A percentile compares a stretch with the other conserved stretches of the same genome.
These are phyloP conservation scores for Lodderomyces jiufengensis DNA, from an alignment of 1,139 yeast species.

Conservation along the genomic window DNA sequence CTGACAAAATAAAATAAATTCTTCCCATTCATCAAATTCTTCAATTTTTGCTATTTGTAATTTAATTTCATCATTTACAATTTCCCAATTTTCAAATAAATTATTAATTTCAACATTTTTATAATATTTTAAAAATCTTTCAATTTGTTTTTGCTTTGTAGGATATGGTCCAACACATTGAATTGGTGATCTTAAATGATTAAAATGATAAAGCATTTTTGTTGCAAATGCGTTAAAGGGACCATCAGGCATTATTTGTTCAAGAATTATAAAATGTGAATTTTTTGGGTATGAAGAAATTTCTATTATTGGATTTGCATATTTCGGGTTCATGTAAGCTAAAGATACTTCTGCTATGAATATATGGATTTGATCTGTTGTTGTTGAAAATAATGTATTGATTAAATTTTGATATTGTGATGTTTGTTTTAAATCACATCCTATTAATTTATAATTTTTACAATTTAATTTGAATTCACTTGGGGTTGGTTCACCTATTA, in stretches of 20 bases:
- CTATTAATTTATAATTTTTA: conserved; percentile 53
- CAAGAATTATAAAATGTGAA: conserved; percentile 64
- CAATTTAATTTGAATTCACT: conserved; percentile 33
- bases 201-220: conserved; percentile 73
- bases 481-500: conserved; percentile 37
- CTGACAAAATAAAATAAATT: conserved; percentile 71
- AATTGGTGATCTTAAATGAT: conserved; percentile 64
- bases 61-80: conserved; percentile 34
- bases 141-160: conserved; percentile 43
- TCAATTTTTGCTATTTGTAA: conserved; percentile 49
- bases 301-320: conserved; percentile 63
- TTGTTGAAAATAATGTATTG: conserved; percentile 1
- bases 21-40: conserved; percentile 83
- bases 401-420: conserved; percentile 33
- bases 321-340: conserved; percentile 70
- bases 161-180: conserved; percentile 65
- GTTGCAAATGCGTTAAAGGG: conserved; percentile 62
- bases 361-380: conserved; percentile 37
- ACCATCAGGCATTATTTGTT: conserved; percentile 70
- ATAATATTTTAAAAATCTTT: conserved; percentile 48
- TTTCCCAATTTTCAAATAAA: conserved; percentile 57
- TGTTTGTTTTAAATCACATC: conserved; percentile 64
- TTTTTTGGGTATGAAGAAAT: conserved; percentile 45
- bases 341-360: conserved; percentile 82
- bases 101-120: conserved; percentile 49